A percentile compares a stretch with the other conserved stretches of the same genome.
phyloP scores from a whole-genome alignment of 495 filamentous ascomycete genomes.

The Recurvomyces mirabilis region DNA sequence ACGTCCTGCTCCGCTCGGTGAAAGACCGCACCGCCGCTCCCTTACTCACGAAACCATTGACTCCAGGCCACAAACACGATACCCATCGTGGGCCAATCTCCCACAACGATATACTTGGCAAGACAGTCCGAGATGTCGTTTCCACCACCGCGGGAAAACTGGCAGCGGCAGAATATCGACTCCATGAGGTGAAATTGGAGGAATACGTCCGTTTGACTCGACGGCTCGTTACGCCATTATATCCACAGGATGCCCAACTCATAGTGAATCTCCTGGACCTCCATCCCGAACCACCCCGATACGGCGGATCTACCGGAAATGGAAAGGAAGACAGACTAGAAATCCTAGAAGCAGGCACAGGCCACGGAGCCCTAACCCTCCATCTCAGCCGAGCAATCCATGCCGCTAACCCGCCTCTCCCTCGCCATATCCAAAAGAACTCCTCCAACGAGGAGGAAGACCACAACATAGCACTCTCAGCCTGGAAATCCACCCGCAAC shows the following conservation, averaged over 20 bases:
- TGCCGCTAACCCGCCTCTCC: slow-evolving; percentile 48
- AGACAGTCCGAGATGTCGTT: slow-evolving; percentile 43
- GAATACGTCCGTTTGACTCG: slow-evolving; percentile 57
- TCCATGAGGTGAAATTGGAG: slow-evolving; percentile 53
- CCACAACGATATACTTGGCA: slow-evolving; percentile 56
- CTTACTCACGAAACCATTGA: slow-evolving; percentile 42
- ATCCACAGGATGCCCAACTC: slow-evolving; percentile 56
- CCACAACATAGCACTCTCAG: not conserved
- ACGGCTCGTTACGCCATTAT: slow-evolving; percentile 67
- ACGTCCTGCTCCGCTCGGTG: slow-evolving; percentile 42
- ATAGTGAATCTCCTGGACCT: slow-evolving; percentile 68
- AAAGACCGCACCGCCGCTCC: slow-evolving; percentile 28
- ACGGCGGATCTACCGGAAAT: slow-evolving; percentile 21
- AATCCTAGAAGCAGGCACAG: slow-evolving; percentile 73
- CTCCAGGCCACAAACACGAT: slow-evolving; percentile 34
- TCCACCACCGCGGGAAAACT: slow-evolving; percentile 37
- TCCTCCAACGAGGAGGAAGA: slow-evolving; percentile 1
- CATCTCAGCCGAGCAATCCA: slow-evolving; percentile 64
- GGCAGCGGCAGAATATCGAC: slow-evolving; percentile 33
- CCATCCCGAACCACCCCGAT: slow-evolving; percentile 28
- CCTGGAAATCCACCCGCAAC: slow-evolving; percentile 31
- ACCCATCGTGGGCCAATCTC: slow-evolving; percentile 40
- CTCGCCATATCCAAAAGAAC: slow-evolving; percentile 2
- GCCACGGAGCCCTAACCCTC: slow-evolving; percentile 64
- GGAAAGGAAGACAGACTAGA: slow-evolving; percentile 36